phyloP scores from a whole-genome alignment of 108 stramenopile species.

The Pseudonitzschia delicatissima region DNA sequence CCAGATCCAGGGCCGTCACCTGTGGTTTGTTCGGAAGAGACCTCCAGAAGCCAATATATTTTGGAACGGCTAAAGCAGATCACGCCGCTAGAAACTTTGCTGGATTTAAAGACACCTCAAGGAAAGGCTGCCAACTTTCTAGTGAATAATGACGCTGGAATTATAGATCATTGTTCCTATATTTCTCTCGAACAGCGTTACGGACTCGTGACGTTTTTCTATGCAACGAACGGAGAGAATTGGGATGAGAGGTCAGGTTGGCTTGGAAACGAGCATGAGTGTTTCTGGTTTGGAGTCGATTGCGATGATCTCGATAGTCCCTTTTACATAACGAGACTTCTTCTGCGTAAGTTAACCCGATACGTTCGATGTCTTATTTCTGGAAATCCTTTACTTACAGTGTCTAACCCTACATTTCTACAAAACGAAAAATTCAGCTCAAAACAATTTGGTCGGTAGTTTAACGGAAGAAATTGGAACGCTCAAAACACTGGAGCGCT shows the following conservation, averaged over 20 bases:
- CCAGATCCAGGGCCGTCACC: constrained; percentile 2
- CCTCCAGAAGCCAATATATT: constrained; percentile 25
- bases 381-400: background rate
- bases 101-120: constrained; percentile 38
- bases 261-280: constrained; percentile 57
- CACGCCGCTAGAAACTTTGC: constrained; percentile 18
- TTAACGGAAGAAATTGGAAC: constrained; percentile 31
- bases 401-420: background rate
- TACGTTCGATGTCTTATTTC: background rate
- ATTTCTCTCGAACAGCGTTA: constrained; percentile 46
- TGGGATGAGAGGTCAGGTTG: constrained; percentile 40
- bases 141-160: constrained; percentile 24
- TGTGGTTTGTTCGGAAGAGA: constrained; percentile 21
- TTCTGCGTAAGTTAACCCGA: constrained; percentile 24
- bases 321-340: constrained; percentile 9
- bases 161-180: constrained; percentile 30
- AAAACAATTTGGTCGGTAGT: constrained; percentile 33
- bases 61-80: constrained; percentile 8
- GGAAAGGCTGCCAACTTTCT: constrained; percentile 37
- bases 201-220: constrained; percentile 59
- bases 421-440: constrained; percentile 9
- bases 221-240: constrained; percentile 32
- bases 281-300: constrained; percentile 56
- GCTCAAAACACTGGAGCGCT: constrained; percentile 15
- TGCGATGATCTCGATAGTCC: constrained; percentile 24